Percentiles rank a stretch among this genome's conserved stretches.
Evolutionary conservation across 192 early-diverging fungal genomes (phyloP).

Genomic region (Coemansia sp.): DNA sequence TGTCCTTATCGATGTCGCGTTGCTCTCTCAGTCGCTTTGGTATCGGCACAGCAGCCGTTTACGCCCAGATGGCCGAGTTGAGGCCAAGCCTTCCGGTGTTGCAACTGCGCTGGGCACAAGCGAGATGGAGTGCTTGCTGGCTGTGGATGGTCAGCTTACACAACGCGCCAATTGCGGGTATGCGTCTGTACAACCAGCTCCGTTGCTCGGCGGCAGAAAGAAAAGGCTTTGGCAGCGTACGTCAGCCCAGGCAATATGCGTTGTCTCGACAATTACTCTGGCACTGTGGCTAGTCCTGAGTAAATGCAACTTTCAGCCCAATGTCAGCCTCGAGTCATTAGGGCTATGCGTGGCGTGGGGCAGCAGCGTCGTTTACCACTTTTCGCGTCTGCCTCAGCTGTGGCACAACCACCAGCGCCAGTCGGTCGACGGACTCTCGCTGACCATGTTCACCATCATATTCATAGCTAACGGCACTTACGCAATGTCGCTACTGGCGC

Average conservation of each 20-base stretch:
- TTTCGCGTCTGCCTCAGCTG: constrained; percentile 77
- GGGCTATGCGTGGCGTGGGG: constrained; percentile 71
- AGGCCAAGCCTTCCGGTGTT: neutral
- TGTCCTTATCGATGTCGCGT: constrained; percentile 36
- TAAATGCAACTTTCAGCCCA: neutral
- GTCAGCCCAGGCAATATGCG: neutral
- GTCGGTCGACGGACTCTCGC: constrained; percentile 74
- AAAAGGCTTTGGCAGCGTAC: neutral
- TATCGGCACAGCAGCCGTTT: constrained; percentile 6
- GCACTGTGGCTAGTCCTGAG: constrained; percentile 4
- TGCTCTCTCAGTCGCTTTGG: constrained; percentile 47
- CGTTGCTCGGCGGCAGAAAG: neutral
- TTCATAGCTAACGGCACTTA: constrained; percentile 75
- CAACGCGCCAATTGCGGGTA: neutral
- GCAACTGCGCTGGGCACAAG: neutral
- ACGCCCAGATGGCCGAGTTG: too few relatives aligned
- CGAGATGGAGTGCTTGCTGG: neutral
- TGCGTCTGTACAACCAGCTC: neutral
- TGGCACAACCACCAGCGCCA: constrained; percentile 64
- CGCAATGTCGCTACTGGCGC: constrained; percentile 23
- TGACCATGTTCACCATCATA: constrained; percentile 66
- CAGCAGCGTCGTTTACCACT: constrained; percentile 67
- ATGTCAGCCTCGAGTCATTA: constrained; percentile 14
- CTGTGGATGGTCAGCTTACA: too few relatives aligned
- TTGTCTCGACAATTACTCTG: neutral